phyloP scores from a whole-genome alignment of 345 rosid species.

The Bruguiera parviflora region DNA sequence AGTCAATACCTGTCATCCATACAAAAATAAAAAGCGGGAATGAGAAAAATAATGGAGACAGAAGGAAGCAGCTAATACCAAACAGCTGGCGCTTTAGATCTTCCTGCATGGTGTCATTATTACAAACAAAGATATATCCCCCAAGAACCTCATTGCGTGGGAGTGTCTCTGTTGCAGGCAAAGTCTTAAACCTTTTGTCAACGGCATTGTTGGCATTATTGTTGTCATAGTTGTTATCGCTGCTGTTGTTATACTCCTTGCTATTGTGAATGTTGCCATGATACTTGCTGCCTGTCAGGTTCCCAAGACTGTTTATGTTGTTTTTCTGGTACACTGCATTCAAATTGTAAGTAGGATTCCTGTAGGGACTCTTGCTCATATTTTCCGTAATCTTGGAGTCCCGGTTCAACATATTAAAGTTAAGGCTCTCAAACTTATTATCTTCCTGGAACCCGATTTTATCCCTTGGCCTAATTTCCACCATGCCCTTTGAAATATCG shows the following conservation, averaged over 20 bases:
- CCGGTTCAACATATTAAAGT: conserved; percentile 79
- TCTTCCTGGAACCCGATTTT: conserved; percentile 75
- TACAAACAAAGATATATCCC: conserved; percentile 95
- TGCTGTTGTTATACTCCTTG: conserved; percentile 48
- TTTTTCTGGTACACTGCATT: conserved; percentile 71
- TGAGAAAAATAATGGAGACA: background rate
- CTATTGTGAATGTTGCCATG: conserved; percentile 45
- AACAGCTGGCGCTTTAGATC: conserved; percentile 93
- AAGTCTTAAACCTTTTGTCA: conserved; percentile 81
- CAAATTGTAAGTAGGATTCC: conserved; percentile 51
- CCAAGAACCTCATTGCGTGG: conserved; percentile 98
- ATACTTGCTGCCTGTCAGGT: conserved; percentile 54
- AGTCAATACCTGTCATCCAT: background rate
- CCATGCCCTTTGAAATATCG: conserved; percentile 69
- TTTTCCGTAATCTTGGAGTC: conserved; percentile 55
- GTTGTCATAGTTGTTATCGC: conserved; percentile 36
- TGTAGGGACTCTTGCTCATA: conserved; percentile 49
- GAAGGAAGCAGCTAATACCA: conserved; percentile 39
- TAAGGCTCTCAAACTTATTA: conserved; percentile 61
- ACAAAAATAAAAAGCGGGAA: background rate
- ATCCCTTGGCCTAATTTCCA: conserved; percentile 60
- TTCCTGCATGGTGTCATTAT: conserved; percentile 99
- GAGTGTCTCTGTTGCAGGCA: conserved; percentile 91
- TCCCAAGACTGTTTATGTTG: conserved; percentile 43
- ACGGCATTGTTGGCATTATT: conserved; percentile 40